Evolutionary conservation across 1,284 basidiomycete species (phyloP).

Genomic region (Leccinum subspadiceum): DNA sequence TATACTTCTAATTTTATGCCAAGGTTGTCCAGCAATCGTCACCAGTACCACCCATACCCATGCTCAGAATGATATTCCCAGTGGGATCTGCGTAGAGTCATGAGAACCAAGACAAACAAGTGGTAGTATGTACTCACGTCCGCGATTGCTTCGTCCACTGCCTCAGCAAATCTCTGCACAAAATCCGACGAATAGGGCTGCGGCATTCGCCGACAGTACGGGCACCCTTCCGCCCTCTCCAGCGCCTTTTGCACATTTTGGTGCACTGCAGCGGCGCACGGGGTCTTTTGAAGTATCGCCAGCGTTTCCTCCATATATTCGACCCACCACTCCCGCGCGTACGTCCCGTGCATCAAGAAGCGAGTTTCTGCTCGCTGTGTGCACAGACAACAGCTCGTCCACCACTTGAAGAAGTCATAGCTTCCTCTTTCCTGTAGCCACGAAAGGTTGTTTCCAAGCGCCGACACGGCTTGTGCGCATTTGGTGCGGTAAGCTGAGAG

Average conservation of each 20-base stretch:
- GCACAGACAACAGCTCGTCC: constrained; percentile 28
- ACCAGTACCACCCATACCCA: not conserved
- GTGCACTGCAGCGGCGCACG: constrained; percentile 24
- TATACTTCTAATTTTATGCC: not conserved
- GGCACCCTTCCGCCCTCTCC: constrained; percentile 18
- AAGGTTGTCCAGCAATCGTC: not conserved
- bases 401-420: constrained; percentile 29
- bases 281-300: constrained; percentile 19
- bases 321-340: constrained; percentile 33
- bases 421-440: constrained; percentile 29
- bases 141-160: constrained; percentile 21
- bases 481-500: constrained; percentile 24
- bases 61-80: constrained; percentile 19
- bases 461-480: constrained; percentile 20
- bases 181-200: constrained; percentile 23
- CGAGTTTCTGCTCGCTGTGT: constrained; percentile 21
- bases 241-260: constrained; percentile 22
- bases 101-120: not conserved
- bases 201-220: constrained; percentile 22
- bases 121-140: constrained; percentile 16
- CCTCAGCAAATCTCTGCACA: constrained; percentile 20
- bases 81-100: constrained; percentile 17
- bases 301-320: constrained; percentile 32
- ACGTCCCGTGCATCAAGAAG: constrained; percentile 27
- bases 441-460: constrained; percentile 24